Percentiles rank a stretch among this genome's conserved stretches.
Evolutionary conservation across 805 yeast genomes (phyloP).

Genomic region (Myxozyma udenii): DNA sequence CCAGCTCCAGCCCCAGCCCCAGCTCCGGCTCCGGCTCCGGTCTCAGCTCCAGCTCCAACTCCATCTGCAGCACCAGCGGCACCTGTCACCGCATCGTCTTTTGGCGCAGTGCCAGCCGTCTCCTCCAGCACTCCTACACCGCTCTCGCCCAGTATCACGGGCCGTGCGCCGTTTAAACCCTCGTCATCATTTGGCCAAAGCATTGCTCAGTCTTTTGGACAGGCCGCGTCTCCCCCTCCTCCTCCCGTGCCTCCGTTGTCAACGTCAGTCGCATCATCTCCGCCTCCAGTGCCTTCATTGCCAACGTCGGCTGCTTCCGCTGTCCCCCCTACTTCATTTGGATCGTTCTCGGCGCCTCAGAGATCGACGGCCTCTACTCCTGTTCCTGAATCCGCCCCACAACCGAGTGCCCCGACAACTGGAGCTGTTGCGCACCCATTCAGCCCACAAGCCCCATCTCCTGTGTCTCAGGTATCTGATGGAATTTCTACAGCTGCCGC

Average conservation of each 20-base stretch:
- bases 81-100: conserved; percentile 35
- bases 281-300: background rate
- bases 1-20: conserved; percentile 15
- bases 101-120: conserved; percentile 10
- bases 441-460: background rate
- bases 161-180: conserved; percentile 59
- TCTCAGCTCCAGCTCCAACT: conserved; percentile 17
- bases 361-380: conserved; percentile 1
- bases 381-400: conserved; percentile 9
- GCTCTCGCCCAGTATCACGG: conserved; percentile 22
- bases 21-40: background rate
- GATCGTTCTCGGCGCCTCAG: background rate
- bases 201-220: conserved; percentile 42
- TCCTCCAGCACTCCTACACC: conserved; percentile 33
- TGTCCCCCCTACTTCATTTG: background rate
- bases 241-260: conserved; percentile 6
- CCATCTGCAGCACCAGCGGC: conserved; percentile 32
- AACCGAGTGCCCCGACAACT: conserved; percentile 23
- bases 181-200: conserved; percentile 82
- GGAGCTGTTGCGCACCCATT: background rate
- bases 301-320: background rate
- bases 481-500: too few species aligned
- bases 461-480: too few species aligned
- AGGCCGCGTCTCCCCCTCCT: conserved; percentile 27
- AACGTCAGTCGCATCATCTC: background rate